Conservation (phyloP, 768 basidiomycete genomes). For the Rubroboletus satanas region DNA sequence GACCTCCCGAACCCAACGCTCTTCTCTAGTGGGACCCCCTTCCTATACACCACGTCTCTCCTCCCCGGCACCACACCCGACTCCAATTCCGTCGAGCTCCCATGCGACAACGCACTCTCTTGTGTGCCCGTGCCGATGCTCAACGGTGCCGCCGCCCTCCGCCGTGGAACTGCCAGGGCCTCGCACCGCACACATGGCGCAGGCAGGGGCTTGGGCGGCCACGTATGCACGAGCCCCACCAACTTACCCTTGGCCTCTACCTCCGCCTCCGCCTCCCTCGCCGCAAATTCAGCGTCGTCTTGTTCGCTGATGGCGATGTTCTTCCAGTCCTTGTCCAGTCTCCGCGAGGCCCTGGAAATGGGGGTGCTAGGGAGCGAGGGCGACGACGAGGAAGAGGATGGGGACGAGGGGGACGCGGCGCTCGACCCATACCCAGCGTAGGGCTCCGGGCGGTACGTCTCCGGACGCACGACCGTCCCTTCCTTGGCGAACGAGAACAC, state of each 20-base stretch:
- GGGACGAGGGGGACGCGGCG: too few species aligned
- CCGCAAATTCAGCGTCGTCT: slow-evolving; percentile 22
- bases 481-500: slow-evolving; percentile 22
- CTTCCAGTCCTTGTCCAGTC: slow-evolving; percentile 27
- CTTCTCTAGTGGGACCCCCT: slow-evolving; percentile 1
- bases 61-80: background rate
- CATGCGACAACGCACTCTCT: slow-evolving; percentile 6
- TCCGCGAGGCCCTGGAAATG: background rate
- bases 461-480: slow-evolving; percentile 14
- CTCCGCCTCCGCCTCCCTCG: background rate
- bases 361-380: background rate
- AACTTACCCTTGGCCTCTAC: background rate
- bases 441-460: background rate
- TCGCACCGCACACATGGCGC: slow-evolving; percentile 6
- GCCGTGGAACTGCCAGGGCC: background rate
- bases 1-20: slow-evolving; percentile 4
- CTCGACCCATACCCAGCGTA: background rate
- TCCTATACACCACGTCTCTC: too few species aligned
- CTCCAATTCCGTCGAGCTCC: slow-evolving; percentile 13
- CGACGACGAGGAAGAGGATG: too few species aligned
- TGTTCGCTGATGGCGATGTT: slow-evolving; percentile 27
- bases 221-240: slow-evolving; percentile 14
- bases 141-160: background rate
- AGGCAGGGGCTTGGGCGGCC: slow-evolving; percentile 21
- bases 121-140: background rate